Base-by-base conservation (phyloP, 23 red algal species). In the Chondrus crispus region DNA sequence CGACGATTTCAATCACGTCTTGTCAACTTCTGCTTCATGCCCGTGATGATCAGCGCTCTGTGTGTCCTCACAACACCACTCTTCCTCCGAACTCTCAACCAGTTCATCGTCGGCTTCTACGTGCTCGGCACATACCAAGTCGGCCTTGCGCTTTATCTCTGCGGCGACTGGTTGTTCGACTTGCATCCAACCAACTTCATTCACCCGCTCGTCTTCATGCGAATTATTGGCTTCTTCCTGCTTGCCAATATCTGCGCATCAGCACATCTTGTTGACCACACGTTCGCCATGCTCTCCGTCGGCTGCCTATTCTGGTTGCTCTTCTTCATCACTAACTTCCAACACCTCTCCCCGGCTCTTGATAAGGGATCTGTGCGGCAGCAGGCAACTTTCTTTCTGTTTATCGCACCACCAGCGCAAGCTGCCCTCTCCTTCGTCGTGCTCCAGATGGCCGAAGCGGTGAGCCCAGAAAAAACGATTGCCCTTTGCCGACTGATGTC, bases 11-110 rank as follows among this genome's bases (percentile, higher is more conserved):
- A 37, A 58, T 29, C 74, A 87, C 81, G 91, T 62, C 68, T 79
- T 11, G 73, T 77, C 69, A 94, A 94, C 33, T 94, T 88, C 40
- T 94, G 87, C 82, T 86, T 80, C 66, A 80, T 87, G 41, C 91
- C 91, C 0, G 81, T 94, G 3, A 58, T 94, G 41, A 81, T 80
- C 22, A 53, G 68, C 5, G 82, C 80, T 3, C 47, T 81, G 43
- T 85, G 68, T 26, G 48, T 87, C 0, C 66, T 88, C 35, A 76
- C 91, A 4, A 80, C 82, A 6, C 91, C 91, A 6, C 35, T 5
- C 16, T 77, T 35, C 16, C 22, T 94, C 7, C 78, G 45, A 36
- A 49, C 41, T 14, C 54, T 80, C 22, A 13, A 53, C n/a, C 57
- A 73, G n/a, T 87, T 88, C 62, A 11, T 46, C 43, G 66, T 85